Percentiles rank a stretch among this genome's conserved stretches.
Conservation (phyloP, 2,329 filamentous ascomycete genomes). For the Penicillium rolfsii region DNA sequence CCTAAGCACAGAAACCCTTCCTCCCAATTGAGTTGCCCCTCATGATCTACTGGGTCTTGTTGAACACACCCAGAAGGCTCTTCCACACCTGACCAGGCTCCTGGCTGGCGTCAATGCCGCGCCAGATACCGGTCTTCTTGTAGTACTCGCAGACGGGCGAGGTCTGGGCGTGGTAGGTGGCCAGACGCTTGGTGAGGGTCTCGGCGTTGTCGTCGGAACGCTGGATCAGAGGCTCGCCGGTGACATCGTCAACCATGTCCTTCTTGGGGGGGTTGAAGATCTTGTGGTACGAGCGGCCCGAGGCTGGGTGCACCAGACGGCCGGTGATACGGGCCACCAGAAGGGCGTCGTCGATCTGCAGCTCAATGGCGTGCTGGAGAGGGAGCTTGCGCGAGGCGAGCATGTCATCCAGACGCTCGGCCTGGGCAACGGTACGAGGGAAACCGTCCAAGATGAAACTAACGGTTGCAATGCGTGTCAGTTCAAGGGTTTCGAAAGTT, state of each 20-base stretch:
- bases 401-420: slow-evolving; percentile 93
- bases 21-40: background rate
- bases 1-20: background rate
- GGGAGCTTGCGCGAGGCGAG: slow-evolving; percentile 75
- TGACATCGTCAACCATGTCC: slow-evolving; percentile 92
- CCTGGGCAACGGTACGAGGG: slow-evolving; percentile 93
- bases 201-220: slow-evolving; percentile 96
- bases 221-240: slow-evolving; percentile 94
- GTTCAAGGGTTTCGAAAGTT: slow-evolving; percentile 12
- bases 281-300: slow-evolving; percentile 95
- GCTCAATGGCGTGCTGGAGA: slow-evolving; percentile 92
- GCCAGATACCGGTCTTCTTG: slow-evolving; percentile 97
- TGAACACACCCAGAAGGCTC: slow-evolving; percentile 83
- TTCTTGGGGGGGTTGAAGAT: slow-evolving; percentile 98
- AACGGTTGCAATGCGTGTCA: slow-evolving; percentile 19
- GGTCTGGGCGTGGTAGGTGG: slow-evolving; percentile 93
- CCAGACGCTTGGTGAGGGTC: slow-evolving; percentile 90
- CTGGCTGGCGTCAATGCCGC: slow-evolving; percentile 91
- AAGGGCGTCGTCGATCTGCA: slow-evolving; percentile 93
- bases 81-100: slow-evolving; percentile 96
- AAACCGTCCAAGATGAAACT: slow-evolving; percentile 99
- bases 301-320: slow-evolving; percentile 92
- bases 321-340: slow-evolving; percentile 96
- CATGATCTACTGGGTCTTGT: slow-evolving; percentile 53
- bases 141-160: slow-evolving; percentile 93